Conservation (phyloP, 331 rosid species). For the Quercus lobata region DNA sequence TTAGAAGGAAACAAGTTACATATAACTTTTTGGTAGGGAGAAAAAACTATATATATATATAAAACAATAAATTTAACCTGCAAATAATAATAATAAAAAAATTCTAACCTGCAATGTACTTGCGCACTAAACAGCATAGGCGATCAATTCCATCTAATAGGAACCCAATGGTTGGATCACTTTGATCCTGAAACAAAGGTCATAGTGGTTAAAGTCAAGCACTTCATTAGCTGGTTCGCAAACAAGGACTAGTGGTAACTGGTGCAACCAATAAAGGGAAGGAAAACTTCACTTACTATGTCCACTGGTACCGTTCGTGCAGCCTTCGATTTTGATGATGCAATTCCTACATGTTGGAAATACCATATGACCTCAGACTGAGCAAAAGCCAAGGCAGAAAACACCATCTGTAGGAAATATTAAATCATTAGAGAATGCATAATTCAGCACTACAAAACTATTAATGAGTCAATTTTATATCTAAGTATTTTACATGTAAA, state of each 20-base stretch:
- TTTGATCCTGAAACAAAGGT: constrained; percentile 69
- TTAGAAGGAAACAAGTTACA: constrained; percentile 4
- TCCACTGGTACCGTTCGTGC: constrained; percentile 71
- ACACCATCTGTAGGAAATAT: constrained; percentile 78
- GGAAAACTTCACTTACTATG: constrained; percentile 55
- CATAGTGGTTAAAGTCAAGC: constrained; percentile 23
- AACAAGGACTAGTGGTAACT: constrained; percentile 2
- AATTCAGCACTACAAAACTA: not conserved
- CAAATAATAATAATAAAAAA: constrained; percentile 20
- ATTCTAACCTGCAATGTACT: constrained; percentile 75
- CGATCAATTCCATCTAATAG: constrained; percentile 91
- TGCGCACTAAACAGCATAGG: constrained; percentile 93
- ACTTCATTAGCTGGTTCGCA: constrained; percentile 16
- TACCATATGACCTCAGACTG: constrained; percentile 96
- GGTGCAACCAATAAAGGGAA: constrained; percentile 11
- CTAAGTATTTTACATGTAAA: not conserved
- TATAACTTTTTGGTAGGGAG: constrained; percentile 9
- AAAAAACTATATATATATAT: not conserved
- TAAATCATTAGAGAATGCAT: constrained; percentile 21
- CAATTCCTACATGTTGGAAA: constrained; percentile 93
- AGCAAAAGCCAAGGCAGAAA: constrained; percentile 97
- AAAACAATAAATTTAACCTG: constrained; percentile 55
- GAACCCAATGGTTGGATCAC: constrained; percentile 96
- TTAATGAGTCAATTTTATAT: not conserved
- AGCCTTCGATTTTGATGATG: constrained; percentile 79